Conservation (phyloP, 441 rosid species). For the Capsella rubella region DNA sequence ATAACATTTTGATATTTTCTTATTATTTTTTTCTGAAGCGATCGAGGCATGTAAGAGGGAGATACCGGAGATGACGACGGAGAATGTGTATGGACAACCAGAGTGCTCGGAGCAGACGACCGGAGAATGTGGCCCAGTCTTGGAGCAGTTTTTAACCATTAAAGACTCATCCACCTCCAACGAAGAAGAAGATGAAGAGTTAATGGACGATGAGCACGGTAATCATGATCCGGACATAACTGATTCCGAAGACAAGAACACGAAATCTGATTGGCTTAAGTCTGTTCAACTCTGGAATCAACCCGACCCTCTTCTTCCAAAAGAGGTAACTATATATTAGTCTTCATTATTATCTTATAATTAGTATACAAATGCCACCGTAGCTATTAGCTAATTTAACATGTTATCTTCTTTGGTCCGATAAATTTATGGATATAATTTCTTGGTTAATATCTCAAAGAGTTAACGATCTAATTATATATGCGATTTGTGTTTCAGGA, state of each 20-base stretch:
- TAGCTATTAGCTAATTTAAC: neutral
- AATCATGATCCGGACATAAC: conserved; percentile 43
- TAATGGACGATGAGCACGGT: conserved; percentile 52
- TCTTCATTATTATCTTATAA: neutral
- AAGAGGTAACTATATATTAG: conserved; percentile 51
- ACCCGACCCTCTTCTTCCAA: conserved; percentile 52
- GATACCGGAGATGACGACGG: conserved; percentile 62
- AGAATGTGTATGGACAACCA: conserved; percentile 60
- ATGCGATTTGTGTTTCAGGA: conserved; percentile 25
- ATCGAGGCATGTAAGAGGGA: conserved; percentile 78
- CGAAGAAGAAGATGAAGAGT: conserved; percentile 32
- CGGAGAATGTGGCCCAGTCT: conserved; percentile 63
- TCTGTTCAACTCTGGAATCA: conserved; percentile 96
- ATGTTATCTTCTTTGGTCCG: neutral
- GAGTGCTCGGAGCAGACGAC: conserved; percentile 89
- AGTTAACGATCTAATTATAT: neutral
- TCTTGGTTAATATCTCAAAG: neutral
- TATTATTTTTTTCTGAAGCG: conserved; percentile 51
- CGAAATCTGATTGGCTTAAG: conserved; percentile 91
- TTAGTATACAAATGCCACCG: neutral
- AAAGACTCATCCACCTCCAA: conserved; percentile 55
- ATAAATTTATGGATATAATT: neutral
- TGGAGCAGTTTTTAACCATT: conserved; percentile 80
- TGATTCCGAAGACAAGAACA: conserved; percentile 39
- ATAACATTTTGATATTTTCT: neutral